phyloP scores from a whole-genome alignment of 805 yeast species.

The Zygotorulaspora chibaensis region DNA sequence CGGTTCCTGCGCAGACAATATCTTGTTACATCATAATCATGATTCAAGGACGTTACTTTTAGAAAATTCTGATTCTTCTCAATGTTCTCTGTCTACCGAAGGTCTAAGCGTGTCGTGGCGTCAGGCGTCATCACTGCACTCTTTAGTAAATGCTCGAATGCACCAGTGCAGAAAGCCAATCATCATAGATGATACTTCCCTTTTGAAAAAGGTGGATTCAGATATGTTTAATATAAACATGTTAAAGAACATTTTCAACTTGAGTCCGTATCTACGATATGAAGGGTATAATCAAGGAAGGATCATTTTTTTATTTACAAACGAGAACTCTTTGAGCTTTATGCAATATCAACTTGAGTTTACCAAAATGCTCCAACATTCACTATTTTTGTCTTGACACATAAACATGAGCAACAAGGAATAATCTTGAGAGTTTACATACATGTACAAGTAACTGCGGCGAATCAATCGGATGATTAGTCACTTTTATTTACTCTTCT shows the following conservation, averaged over 20 bases:
- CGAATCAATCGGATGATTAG: no score
- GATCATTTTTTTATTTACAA: not conserved
- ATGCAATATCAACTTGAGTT: not conserved
- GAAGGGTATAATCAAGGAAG: constrained; percentile 10
- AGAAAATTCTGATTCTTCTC: constrained; percentile 38
- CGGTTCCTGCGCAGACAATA: constrained; percentile 37
- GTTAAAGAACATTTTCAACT: constrained; percentile 1
- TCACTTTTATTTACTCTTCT: no score
- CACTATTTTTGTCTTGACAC: no score
- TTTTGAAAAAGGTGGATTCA: constrained; percentile 16
- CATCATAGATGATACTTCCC: constrained; percentile 1
- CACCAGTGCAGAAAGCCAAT: not conserved
- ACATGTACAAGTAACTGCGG: no score
- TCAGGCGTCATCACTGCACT: not conserved
- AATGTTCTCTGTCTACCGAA: not conserved
- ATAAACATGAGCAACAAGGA: no score
- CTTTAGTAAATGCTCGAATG: not conserved
- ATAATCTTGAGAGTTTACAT: no score
- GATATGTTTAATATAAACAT: not conserved
- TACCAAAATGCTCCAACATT: not conserved
- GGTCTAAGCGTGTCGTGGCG: not conserved
- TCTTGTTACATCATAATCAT: constrained; percentile 37
- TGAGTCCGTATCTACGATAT: constrained; percentile 19
- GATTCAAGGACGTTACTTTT: constrained; percentile 33
- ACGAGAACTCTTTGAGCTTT: not conserved